Percentiles rank a stretch among this genome's conserved stretches.
Conservation (phyloP, 2,329 filamentous ascomycete species). For the Aspergillus sojae region DNA sequence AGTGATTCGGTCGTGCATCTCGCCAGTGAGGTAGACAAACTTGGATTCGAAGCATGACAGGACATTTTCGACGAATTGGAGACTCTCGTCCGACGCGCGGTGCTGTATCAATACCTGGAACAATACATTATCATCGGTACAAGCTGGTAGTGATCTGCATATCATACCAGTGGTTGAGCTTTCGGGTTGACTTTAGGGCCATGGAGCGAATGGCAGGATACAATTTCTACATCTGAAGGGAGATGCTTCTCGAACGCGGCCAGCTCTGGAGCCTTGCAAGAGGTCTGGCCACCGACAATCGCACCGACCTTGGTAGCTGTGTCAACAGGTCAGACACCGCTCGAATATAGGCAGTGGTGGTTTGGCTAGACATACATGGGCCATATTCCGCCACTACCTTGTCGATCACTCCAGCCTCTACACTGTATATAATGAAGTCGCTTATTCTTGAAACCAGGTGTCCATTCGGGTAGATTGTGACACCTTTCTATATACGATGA, state of each 20-base stretch:
- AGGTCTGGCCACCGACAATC: slow-evolving; percentile 96
- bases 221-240: slow-evolving; percentile 84
- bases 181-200: slow-evolving; percentile 85
- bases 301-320: slow-evolving; percentile 90
- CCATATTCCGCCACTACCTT: slow-evolving; percentile 85
- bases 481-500: slow-evolving; percentile 66
- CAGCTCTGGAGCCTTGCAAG: slow-evolving; percentile 96
- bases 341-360: slow-evolving; percentile 5
- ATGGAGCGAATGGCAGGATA: slow-evolving; percentile 95
- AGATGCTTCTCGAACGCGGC: slow-evolving; percentile 88
- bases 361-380: slow-evolving; percentile 70
- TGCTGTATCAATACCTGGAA: slow-evolving; percentile 80
- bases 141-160: slow-evolving; percentile 15
- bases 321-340: slow-evolving; percentile 29
- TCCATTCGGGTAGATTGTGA: slow-evolving; percentile 91
- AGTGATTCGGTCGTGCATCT: slow-evolving; percentile 93
- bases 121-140: slow-evolving; percentile 18
- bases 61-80: slow-evolving; percentile 77
- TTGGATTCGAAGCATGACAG: slow-evolving; percentile 83
- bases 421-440: slow-evolving; percentile 99
- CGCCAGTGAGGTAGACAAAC: slow-evolving; percentile 82
- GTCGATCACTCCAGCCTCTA: slow-evolving; percentile 90
- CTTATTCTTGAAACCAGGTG: slow-evolving; percentile 93
- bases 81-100: slow-evolving; percentile 75
- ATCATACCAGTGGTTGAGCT: slow-evolving; percentile 79